Evolutionary conservation across 371 early-diverging fungal genomes (phyloP), one percentile per base, ranked within the genome.

Genomic region (Apophysomyces trapeziformis): DNA sequence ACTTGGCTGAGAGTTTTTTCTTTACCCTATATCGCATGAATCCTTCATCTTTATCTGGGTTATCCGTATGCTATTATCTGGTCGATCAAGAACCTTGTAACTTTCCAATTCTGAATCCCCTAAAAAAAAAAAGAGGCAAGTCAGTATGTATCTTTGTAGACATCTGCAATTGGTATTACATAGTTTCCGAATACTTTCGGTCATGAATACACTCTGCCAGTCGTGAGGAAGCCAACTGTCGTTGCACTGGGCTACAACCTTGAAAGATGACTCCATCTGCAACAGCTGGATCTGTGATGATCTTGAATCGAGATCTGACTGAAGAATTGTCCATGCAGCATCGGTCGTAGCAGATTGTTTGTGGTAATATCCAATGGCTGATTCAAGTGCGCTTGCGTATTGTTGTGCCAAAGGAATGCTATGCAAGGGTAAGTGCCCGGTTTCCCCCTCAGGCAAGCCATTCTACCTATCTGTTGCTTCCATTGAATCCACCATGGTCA

Each of bases 21-120:
- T 50, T 50, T 50, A 50, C 54, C 54, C 54, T 50, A 50, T 50
- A 50, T 50, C 54, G 35, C 54, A 50, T 18, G 54, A 7, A 26
- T 50, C 54, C 54, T 50, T 50, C 54, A 50, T 50, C 21, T 21
- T 16, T 32, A 50, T 50, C 54, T 50, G 21, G 7, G 21, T 26
- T 50, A 50, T 50, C 5, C 32, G 54, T 18, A 26, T 32, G 1
- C 5, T 21, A 9, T 50, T 8, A 26, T 50, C 21, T 8, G 54
- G 54, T 21, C 21, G 4, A 50, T 50, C 21, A 26, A 50, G n/a
- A 21, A 50, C 21, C 7, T 21, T 21, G 54, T 50, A 50, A 2
- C 54, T 50, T 50, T 50, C 54, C 21, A 50, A 11, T 26, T 18
- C 21, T 21, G 54, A 9, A 21, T 50, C 54, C 54, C 54, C 54